Evolutionary conservation across 2,329 filamentous ascomycete genomes (phyloP), one percentile per base, ranked within the genome.

Genomic region (Penicillium aurantiogriseum): DNA sequence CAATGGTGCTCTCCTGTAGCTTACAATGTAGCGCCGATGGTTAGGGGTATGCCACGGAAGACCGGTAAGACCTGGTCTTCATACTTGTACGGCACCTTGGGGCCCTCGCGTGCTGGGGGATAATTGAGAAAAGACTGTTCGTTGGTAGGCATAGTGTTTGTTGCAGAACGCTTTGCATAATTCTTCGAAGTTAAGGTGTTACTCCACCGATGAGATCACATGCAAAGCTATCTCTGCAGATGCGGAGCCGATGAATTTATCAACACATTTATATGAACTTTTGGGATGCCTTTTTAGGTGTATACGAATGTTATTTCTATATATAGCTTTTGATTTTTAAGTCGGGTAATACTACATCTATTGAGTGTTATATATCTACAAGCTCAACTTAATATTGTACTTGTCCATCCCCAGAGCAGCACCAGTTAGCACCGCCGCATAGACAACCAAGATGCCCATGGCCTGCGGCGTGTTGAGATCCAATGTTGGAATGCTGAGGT

Each of bases 401-500:
- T 63, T 61, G 60, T 79, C 72, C 67, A 79, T 65, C 2, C 59
- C 71, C 59, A 79, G 52, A 2, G 91, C 93, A 48, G 90, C 71
- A 0, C 75, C 83, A 0, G 90, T 88, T 44, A 97, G 60, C 0
- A 81, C 76, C 2, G 79, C 83, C 50, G 88, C 87, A 74, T 97
- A 97, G 5, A 74, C 84, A 23, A 91, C 74, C 62, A 99, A 74
- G 35, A 97, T 85, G 0, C 74, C 86, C 85, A 96, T 90, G 0
- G 92, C 85, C 55, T 78, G 73, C 3, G 82, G 67, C 9, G 85
- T 83, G 5, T 80, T 81, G 62, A 89, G 85, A 70, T 93, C 83
- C 63, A 97, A 76, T 3, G 94, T 99, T 39, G 88, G 87, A 54
- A 97, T 75, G 4, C 87, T 90, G 81, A 99, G 80, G 72, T 99